These are phyloP conservation scores for Candida caryicola DNA, from an alignment of 805 yeast species.

Conservation along the genomic window DNA sequence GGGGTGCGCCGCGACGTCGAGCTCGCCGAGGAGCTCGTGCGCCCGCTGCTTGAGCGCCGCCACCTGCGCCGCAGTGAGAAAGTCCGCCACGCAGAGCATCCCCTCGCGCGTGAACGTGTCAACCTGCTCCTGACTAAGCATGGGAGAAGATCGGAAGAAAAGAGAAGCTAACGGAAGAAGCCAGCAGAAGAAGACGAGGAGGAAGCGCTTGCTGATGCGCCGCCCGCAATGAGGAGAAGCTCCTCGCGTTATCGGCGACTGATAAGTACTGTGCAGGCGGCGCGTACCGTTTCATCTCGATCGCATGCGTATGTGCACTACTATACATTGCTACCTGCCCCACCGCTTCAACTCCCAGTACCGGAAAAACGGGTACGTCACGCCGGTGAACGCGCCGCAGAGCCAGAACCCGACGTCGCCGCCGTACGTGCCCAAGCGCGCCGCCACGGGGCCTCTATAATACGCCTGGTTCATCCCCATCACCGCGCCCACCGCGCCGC, in stretches of 20 bases:
- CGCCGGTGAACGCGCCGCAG: conserved; percentile 16
- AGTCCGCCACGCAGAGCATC: conserved; percentile 56
- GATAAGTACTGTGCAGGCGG: too few species aligned
- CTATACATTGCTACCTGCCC: conserved; percentile 18
- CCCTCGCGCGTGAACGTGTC: conserved; percentile 54
- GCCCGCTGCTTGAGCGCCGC: conserved; percentile 41
- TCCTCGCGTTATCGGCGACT: too few species aligned
- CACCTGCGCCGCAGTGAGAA: conserved; percentile 45
- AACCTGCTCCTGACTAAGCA: too few species aligned
- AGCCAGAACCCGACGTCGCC: conserved; percentile 24
- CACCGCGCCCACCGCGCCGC: conserved; percentile 20
- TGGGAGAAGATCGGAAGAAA: too few species aligned
- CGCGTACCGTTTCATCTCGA: too few species aligned
- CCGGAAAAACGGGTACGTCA: conserved; percentile 14
- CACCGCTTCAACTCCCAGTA: conserved; percentile 13
- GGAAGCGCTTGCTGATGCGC: too few species aligned
- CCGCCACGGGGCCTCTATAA: conserved; percentile 17
- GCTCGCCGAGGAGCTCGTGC: conserved; percentile 40
- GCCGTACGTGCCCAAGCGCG: conserved; percentile 13
- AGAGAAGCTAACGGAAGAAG: too few species aligned
- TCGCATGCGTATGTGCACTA: too few species aligned
- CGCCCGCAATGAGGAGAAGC: too few species aligned
- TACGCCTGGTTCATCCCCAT: conserved; percentile 22
- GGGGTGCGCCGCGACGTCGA: conserved; percentile 61
- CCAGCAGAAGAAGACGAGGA: too few species aligned